Conservation (phyloP, 345 rosid species). For the Litchi chinensis region DNA sequence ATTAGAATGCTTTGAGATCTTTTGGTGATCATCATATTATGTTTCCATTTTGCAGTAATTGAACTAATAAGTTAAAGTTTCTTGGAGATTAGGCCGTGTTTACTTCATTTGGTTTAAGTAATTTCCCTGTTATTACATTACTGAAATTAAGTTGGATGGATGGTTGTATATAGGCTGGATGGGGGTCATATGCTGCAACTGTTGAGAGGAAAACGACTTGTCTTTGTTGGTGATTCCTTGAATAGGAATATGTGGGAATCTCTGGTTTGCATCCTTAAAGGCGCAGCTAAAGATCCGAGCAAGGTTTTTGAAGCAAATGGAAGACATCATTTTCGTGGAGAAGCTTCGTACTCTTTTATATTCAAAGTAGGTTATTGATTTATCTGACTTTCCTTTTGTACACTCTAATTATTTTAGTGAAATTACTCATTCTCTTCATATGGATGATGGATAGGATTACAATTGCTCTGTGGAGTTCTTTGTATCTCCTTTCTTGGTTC, state of each 20-base stretch:
- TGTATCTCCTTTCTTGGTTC: slow-evolving; percentile 93
- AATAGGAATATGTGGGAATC: slow-evolving; percentile 99
- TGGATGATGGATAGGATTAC: slow-evolving; percentile 58
- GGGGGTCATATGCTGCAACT: slow-evolving; percentile 64
- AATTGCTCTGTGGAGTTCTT: slow-evolving; percentile 76
- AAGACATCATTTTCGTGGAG: slow-evolving; percentile 70
- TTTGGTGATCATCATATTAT: background rate
- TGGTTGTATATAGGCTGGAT: slow-evolving; percentile 52
- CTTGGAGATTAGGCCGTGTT: background rate
- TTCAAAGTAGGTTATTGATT: slow-evolving; percentile 59
- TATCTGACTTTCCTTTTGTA: background rate
- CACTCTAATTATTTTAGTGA: slow-evolving; percentile 1
- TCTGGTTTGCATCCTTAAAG: slow-evolving; percentile 79
- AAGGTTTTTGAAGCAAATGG: slow-evolving; percentile 84
- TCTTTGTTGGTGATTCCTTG: slow-evolving; percentile 87
- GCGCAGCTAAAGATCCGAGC: slow-evolving; percentile 57
- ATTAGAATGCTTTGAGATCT: background rate
- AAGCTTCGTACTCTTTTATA: slow-evolving; percentile 80
- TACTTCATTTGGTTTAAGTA: background rate
- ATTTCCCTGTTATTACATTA: background rate
- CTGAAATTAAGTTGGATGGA: slow-evolving; percentile 7
- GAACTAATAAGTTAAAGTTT: background rate
- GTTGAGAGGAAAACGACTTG: slow-evolving; percentile 86
- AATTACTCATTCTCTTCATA: slow-evolving; percentile 7
- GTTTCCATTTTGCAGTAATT: too few relatives aligned